Conservation (phyloP, 306 rosid genomes). For the Glycyrrhiza uralensis region DNA sequence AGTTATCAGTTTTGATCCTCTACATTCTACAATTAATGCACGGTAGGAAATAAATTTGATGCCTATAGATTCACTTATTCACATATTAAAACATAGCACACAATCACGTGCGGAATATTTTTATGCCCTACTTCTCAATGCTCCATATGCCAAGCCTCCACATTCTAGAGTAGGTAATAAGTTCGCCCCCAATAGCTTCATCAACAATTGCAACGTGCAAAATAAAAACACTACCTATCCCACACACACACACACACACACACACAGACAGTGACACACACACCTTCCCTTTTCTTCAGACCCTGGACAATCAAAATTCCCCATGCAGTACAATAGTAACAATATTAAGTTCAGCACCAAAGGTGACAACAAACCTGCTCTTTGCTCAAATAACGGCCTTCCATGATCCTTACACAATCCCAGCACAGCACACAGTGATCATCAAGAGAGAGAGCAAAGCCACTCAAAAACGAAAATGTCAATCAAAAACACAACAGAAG, state of each 20-base stretch:
- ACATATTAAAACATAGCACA: background rate
- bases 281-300: background rate
- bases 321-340: background rate
- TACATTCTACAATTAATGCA: background rate
- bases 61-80: background rate
- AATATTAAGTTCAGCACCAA: background rate
- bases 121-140: background rate
- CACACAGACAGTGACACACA: too few species aligned
- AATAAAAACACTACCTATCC: background rate
- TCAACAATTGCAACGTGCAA: background rate
- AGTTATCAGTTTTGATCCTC: background rate
- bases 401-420: background rate
- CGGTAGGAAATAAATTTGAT: background rate
- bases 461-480: background rate
- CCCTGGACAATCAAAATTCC: background rate
- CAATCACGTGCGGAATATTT: background rate
- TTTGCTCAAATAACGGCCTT: background rate
- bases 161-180: background rate
- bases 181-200: background rate
- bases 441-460: background rate
- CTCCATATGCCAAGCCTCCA: background rate
- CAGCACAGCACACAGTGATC: background rate
- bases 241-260: too few species aligned
- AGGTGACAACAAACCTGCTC: background rate
- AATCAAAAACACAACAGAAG: background rate